Base-by-base conservation (phyloP, 495 filamentous ascomycete species). In the Ramalina intermedia region DNA sequence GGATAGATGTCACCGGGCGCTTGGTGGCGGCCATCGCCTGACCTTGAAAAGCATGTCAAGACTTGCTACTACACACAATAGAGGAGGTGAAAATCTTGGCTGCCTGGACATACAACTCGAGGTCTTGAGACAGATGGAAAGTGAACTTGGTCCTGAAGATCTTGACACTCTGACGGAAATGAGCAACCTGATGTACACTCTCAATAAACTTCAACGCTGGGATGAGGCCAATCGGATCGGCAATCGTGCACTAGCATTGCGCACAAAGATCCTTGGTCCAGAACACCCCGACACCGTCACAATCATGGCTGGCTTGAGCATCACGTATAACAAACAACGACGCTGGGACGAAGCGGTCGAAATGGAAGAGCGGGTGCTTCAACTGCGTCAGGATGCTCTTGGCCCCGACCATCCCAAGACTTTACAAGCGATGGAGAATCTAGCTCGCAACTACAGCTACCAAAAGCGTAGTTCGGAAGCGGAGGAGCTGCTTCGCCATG, bases 401-500 rank as follows among this genome's bases (percentile, higher is more conserved):
- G 60, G 60, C 18, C 51, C 52, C 36, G 60, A 60, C 6, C 57
- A 71, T 51, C 53, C 61, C 9, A 52, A 60, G 7, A 63, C 60
- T 1, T 46, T 66, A n/a, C 24, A 40, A 9, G 49, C 53, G n/a
- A 65, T 63, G 55, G 37, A 8, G 6, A 57, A 55, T 42, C 60
- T 69, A 6, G 58, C 56, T 46, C 43, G 49, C 23, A 62, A 54
- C 38, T 66, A 64, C 39, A 14, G 18, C 11, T 38, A 27, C 12
- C 56, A 62, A 24, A 49, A 51, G 14, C 57, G 51, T 36, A 63
- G 43, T 40, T 38, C 57, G 23, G 65, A 68, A 43, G 55, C 62
- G 2, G 62, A 62, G 18, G 24, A 52, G 35, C 53, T 68, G 6
- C 18, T 37, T 4, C n/a, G 46, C 8, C n/a, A 23, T 1, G 27